A percentile compares a stretch with the other conserved stretches of the same genome.
phyloP scores from a whole-genome alignment of 768 basidiomycete species.

The Russula virescens region DNA sequence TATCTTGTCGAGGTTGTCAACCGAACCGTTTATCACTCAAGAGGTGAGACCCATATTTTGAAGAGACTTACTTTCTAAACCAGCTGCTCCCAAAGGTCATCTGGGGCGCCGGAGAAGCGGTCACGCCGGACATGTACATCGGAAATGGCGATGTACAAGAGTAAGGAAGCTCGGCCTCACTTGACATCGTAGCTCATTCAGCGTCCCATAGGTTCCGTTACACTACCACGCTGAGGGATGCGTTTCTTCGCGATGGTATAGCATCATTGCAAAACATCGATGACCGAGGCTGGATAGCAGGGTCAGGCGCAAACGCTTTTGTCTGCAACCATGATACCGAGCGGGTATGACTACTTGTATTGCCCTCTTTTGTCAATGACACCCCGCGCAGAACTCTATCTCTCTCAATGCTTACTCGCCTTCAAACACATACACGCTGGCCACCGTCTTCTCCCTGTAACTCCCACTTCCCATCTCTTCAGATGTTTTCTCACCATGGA shows the following conservation, averaged over 20 bases:
- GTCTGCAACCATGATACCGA: constrained; percentile 70
- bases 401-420: constrained; percentile 57
- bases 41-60: constrained; percentile 33
- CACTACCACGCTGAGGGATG: constrained; percentile 44
- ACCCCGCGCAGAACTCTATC: constrained; percentile 36
- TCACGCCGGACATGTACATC: constrained; percentile 52
- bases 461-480: neutral
- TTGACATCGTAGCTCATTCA: neutral
- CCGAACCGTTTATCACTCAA: constrained; percentile 53
- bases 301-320: constrained; percentile 53
- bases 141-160: constrained; percentile 62
- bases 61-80: neutral
- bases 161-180: constrained; percentile 26
- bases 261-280: constrained; percentile 48
- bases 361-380: neutral
- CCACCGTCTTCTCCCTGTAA: constrained; percentile 53
- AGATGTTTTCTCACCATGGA: neutral
- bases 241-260: constrained; percentile 49
- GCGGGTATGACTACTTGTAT: constrained; percentile 32
- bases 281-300: constrained; percentile 50
- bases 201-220: constrained; percentile 45
- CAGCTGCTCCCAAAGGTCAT: constrained; percentile 24
- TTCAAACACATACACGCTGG: constrained; percentile 57
- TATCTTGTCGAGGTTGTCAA: constrained; percentile 42
- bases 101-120: constrained; percentile 45